phyloP scores from a whole-genome alignment of 2,329 filamentous ascomycete species.

The Colletotrichum destructivum region DNA sequence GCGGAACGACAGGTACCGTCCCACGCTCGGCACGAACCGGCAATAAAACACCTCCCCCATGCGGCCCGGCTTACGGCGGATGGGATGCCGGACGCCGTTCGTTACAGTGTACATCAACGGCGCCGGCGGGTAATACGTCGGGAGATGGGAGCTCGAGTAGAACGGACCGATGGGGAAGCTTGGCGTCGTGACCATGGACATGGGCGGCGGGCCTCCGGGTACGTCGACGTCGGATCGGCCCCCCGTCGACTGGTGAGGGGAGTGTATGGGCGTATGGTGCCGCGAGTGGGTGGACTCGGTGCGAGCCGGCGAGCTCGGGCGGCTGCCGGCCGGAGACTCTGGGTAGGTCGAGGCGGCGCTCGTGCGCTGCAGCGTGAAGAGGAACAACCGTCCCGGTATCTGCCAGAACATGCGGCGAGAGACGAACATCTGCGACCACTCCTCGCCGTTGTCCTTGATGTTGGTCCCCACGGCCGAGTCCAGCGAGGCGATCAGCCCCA shows the following conservation, averaged over 20 bases:
- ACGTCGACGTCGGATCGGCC: conserved; percentile 50
- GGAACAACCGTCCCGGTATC: conserved; percentile 86
- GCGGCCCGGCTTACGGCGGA: conserved; percentile 88
- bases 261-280: conserved; percentile 44
- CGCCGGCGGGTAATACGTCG: conserved; percentile 90
- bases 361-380: conserved; percentile 84
- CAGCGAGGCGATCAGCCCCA: conserved; percentile 85
- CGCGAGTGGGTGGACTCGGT: conserved; percentile 51
- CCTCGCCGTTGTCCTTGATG: conserved; percentile 72
- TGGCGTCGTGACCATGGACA: conserved; percentile 51
- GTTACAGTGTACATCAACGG: conserved; percentile 87
- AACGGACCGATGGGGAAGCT: conserved; percentile 76
- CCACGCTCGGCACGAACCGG: conserved; percentile 85
- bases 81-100: conserved; percentile 84
- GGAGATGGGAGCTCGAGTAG: conserved; percentile 85
- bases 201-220: conserved; percentile 56
- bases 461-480: conserved; percentile 82
- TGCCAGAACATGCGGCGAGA: conserved; percentile 92
- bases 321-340: conserved; percentile 67
- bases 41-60: conserved; percentile 95
- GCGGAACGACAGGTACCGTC: conserved; percentile 90
- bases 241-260: conserved; percentile 49
- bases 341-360: conserved; percentile 56
- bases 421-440: conserved; percentile 87
- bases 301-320: conserved; percentile 66